phyloP scores from a whole-genome alignment of 495 filamentous ascomycete species.

The Hypoxylon rickii region DNA sequence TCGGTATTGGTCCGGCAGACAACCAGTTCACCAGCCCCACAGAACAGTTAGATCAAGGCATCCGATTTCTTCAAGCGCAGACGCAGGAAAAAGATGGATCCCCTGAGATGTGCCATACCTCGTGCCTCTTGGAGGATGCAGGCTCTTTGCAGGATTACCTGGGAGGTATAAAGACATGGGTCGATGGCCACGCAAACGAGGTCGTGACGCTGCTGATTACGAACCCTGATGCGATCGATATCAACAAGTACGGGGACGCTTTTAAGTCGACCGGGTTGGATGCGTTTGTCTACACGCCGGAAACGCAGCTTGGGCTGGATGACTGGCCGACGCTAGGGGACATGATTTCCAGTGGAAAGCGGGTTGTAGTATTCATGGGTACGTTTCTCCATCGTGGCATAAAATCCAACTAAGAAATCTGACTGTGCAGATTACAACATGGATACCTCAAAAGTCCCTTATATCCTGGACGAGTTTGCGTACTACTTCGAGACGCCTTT shows the following conservation, averaged over 20 bases:
- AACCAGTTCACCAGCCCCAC: conserved; percentile 71
- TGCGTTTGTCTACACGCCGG: conserved; percentile 66
- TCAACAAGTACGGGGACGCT: conserved; percentile 61
- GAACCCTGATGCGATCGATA: conserved; percentile 67
- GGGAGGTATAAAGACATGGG: conserved; percentile 64
- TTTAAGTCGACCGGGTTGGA: conserved; percentile 65
- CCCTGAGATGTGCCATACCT: conserved; percentile 64
- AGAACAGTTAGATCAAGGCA: conserved; percentile 74
- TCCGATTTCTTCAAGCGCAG: conserved; percentile 83
- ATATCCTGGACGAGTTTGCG: conserved; percentile 69
- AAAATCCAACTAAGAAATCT: not conserved
- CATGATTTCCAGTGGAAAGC: conserved; percentile 68
- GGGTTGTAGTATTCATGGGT: conserved; percentile 50
- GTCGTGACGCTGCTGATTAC: conserved; percentile 81
- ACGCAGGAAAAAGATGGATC: conserved; percentile 59
- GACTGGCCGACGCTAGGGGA: conserved; percentile 83
- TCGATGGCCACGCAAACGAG: conserved; percentile 73
- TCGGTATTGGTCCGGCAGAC: conserved; percentile 60
- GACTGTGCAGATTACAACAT: conserved; percentile 67
- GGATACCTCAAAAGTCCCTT: conserved; percentile 69
- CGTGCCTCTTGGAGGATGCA: conserved; percentile 70
- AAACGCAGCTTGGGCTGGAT: conserved; percentile 61
- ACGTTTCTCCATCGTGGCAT: not conserved
- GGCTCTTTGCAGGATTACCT: conserved; percentile 72
- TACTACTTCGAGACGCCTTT: conserved; percentile 74